Percentiles rank a stretch among this genome's conserved stretches.
These are phyloP conservation scores for Xylariaceae sp. DNA, from an alignment of 2,329 filamentous ascomycete species.

Conservation along the genomic window DNA sequence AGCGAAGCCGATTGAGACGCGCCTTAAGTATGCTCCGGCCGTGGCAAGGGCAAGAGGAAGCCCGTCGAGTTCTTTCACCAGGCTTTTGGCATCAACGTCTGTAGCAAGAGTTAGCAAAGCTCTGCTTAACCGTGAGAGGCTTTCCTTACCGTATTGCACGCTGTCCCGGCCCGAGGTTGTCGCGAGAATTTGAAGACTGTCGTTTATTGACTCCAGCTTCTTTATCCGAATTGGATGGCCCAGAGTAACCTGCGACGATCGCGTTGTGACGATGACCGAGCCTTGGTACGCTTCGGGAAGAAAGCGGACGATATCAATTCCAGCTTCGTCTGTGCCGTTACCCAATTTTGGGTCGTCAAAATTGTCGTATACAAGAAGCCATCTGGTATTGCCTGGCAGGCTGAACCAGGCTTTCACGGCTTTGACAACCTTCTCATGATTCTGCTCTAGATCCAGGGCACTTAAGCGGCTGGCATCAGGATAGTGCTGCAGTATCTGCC, in stretches of 20 bases:
- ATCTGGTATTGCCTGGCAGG: conserved; percentile 43
- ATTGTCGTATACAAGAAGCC: conserved; percentile 51
- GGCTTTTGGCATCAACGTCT: conserved; percentile 2
- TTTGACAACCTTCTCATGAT: conserved; percentile 36
- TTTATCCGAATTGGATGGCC: conserved; percentile 42
- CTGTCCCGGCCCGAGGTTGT: not conserved
- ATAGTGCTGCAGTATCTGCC: conserved; percentile 27
- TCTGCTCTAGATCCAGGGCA: conserved; percentile 4
- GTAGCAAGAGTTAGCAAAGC: no score
- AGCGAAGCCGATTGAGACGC: not conserved
- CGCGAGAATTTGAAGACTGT: conserved; percentile 3
- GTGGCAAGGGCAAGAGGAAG: conserved; percentile 23
- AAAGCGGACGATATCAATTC: conserved; percentile 44
- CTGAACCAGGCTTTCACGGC: conserved; percentile 49
- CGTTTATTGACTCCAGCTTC: conserved; percentile 38
- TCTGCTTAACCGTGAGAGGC: no score
- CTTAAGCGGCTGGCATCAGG: conserved; percentile 15
- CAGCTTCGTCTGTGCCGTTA: conserved; percentile 23
- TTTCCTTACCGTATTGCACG: not conserved
- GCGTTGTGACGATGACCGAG: conserved; percentile 50
- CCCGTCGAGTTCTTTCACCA: conserved; percentile 17
- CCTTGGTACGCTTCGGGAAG: conserved; percentile 47
- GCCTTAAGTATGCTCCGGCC: conserved; percentile 16
- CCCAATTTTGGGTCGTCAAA: conserved; percentile 47
- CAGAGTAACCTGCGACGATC: conserved; percentile 43